phyloP scores from a whole-genome alignment of 352 stramenopile species.

The Globisporangium polare region DNA sequence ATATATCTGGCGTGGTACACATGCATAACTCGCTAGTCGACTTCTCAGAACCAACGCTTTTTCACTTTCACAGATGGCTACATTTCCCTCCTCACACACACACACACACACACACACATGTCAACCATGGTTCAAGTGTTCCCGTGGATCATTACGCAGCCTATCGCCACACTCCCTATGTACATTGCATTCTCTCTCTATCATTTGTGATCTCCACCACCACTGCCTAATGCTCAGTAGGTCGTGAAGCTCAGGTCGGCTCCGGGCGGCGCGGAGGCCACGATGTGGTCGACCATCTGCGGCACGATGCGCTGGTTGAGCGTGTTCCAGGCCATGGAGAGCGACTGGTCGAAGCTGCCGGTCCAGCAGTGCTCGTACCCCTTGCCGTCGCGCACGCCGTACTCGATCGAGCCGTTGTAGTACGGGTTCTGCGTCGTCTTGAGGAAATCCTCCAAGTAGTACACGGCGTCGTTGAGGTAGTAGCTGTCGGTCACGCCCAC shows the following conservation, averaged over 20 bases:
- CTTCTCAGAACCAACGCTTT: too few relatives aligned
- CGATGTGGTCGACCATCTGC: constrained; percentile 61
- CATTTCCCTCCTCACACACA: too few relatives aligned
- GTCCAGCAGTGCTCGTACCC: constrained; percentile 80
- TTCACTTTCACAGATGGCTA: too few relatives aligned
- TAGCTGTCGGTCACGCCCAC: constrained; percentile 74
- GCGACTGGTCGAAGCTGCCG: constrained; percentile 60
- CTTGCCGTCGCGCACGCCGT: constrained; percentile 59
- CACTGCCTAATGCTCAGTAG: constrained; percentile 17
- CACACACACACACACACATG: too few relatives aligned
- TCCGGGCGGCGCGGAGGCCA: constrained; percentile 32
- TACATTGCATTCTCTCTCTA: not conserved
- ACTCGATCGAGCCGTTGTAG: constrained; percentile 74
- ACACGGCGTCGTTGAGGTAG: constrained; percentile 73
- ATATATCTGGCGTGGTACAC: too few relatives aligned
- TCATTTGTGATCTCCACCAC: not conserved
- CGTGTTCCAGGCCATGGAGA: constrained; percentile 67
- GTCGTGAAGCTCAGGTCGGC: constrained; percentile 54
- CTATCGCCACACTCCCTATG: too few relatives aligned
- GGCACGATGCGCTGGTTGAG: constrained; percentile 73
- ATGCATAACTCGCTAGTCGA: too few relatives aligned
- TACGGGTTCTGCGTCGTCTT: constrained; percentile 54
- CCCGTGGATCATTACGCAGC: too few relatives aligned
- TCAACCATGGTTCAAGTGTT: too few relatives aligned
- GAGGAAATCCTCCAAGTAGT: constrained; percentile 64